phyloP scores from a whole-genome alignment of 345 rosid genomes.

The Erucastrum elatum region DNA sequence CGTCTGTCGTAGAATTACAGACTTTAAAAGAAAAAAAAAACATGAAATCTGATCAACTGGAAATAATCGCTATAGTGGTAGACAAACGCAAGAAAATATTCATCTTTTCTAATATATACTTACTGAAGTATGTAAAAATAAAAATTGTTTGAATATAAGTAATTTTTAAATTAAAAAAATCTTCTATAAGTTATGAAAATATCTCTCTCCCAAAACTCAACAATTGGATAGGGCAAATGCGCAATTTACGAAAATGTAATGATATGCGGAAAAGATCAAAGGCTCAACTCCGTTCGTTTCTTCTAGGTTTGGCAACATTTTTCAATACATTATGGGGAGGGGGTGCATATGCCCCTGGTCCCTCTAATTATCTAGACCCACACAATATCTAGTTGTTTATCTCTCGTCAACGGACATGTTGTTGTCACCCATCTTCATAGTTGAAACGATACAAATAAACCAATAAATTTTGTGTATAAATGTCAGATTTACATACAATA shows the following conservation, averaged over 20 bases:
- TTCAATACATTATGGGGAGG: no score
- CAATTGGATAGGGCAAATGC: no score
- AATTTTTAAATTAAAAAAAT: no score
- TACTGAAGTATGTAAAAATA: no score
- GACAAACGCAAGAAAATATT: not conserved
- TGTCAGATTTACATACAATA: not conserved
- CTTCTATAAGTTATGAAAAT: not conserved
- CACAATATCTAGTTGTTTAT: not conserved
- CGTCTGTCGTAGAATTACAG: not conserved
- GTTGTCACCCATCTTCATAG: not conserved
- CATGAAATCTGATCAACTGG: not conserved
- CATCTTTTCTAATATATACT: not conserved
- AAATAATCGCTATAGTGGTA: not conserved
- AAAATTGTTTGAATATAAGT: not conserved
- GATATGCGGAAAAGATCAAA: no score
- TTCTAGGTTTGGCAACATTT: no score
- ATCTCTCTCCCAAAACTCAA: no score
- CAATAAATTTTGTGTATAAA: not conserved
- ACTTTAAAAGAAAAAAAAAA: not conserved
- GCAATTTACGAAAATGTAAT: no score
- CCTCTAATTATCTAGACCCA: no score
- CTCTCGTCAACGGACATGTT: conserved; percentile 2
- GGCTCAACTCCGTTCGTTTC: no score
- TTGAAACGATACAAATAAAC: not conserved
- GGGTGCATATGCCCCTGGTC: no score